Percentiles rank a stretch among this genome's conserved stretches.
Evolutionary conservation across 2,329 filamentous ascomycete species (phyloP).

Genomic region (Botrytis medusae): DNA sequence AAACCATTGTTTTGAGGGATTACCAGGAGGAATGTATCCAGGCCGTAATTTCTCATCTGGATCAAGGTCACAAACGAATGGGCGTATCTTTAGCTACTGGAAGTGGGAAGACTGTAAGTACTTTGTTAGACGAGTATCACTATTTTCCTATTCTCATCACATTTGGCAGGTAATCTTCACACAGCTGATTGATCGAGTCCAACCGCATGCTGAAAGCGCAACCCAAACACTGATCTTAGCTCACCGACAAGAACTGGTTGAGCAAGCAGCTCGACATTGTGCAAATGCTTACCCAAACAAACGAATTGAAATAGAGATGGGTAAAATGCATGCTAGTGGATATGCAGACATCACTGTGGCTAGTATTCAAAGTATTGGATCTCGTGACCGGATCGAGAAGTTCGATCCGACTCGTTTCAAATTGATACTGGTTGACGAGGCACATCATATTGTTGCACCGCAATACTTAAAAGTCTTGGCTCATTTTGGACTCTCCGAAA

Average conservation of each 20-base stretch:
- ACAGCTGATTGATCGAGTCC: slow-evolving; percentile 80
- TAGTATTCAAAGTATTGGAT: slow-evolving; percentile 81
- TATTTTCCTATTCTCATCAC: slow-evolving; percentile 2
- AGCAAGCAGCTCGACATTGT: slow-evolving; percentile 90
- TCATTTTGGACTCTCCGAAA: slow-evolving; percentile 71
- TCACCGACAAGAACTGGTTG: slow-evolving; percentile 88
- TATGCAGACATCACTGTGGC: slow-evolving; percentile 89
- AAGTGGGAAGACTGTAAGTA: slow-evolving; percentile 76
- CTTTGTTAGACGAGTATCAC: neutral
- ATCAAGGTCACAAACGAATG: slow-evolving; percentile 72
- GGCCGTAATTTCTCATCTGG: slow-evolving; percentile 69
- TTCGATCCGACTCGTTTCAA: slow-evolving; percentile 82
- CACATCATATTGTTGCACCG: slow-evolving; percentile 89
- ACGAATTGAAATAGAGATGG: slow-evolving; percentile 90
- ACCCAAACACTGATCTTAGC: slow-evolving; percentile 86
- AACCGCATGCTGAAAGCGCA: slow-evolving; percentile 54
- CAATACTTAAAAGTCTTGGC: slow-evolving; percentile 72
- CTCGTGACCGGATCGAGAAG: slow-evolving; percentile 73
- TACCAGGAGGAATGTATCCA: slow-evolving; percentile 94
- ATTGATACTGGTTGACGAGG: slow-evolving; percentile 90
- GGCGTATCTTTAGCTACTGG: slow-evolving; percentile 87
- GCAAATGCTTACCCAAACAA: slow-evolving; percentile 75
- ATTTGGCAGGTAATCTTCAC: slow-evolving; percentile 81
- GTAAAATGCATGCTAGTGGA: slow-evolving; percentile 71
- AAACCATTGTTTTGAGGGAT: slow-evolving; percentile 62